These are phyloP conservation scores for Talaromyces sp. DNA, from an alignment of 2,329 filamentous ascomycete species.

Conservation along the genomic window DNA sequence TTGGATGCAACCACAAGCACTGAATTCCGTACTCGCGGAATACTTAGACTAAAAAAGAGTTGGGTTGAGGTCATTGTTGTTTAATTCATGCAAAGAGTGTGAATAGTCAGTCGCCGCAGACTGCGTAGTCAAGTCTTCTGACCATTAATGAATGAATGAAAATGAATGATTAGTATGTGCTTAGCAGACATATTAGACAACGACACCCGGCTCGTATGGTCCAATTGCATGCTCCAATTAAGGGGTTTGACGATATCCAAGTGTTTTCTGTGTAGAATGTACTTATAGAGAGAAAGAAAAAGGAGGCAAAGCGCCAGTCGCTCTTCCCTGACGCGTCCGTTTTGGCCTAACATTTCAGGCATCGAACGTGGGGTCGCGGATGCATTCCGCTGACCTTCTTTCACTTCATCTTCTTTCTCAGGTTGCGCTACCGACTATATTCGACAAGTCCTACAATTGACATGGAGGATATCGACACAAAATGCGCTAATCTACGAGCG, in stretches of 20 bases:
- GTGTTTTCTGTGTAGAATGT: neutral
- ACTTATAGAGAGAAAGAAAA: neutral
- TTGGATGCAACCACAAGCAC: constrained; percentile 5
- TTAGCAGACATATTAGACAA: neutral
- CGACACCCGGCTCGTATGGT: neutral
- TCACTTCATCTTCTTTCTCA: neutral
- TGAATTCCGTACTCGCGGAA: neutral
- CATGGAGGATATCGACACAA: constrained; percentile 10
- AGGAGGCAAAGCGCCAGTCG: neutral
- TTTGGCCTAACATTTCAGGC: neutral
- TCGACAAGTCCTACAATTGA: neutral
- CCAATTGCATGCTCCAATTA: too few species aligned
- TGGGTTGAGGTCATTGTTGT: neutral
- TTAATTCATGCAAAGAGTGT: neutral
- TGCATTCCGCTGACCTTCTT: neutral
- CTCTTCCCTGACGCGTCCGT: neutral
- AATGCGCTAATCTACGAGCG: constrained; percentile 30
- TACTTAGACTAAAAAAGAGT: neutral
- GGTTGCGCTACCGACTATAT: neutral
- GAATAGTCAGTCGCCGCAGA: neutral
- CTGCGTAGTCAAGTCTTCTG: neutral
- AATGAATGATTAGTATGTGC: neutral
- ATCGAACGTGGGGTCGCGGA: neutral
- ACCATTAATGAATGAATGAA: neutral
- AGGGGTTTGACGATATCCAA: neutral